A percentile compares a stretch with the other conserved stretches of the same genome.
phyloP scores from a whole-genome alignment of 768 basidiomycete genomes.

The Termitomyces sp. region DNA sequence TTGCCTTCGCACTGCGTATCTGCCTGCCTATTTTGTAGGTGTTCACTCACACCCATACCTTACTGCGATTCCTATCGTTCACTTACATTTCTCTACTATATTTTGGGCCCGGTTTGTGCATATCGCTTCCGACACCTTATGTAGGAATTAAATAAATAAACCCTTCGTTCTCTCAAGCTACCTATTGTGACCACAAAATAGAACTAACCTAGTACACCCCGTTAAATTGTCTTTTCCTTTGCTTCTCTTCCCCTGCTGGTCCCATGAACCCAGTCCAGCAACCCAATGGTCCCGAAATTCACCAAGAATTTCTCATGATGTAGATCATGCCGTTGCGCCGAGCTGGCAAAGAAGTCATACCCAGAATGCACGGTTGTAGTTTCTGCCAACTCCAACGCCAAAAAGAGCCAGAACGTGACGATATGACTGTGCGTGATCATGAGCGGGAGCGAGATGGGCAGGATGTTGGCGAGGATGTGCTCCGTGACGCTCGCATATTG shows the following conservation, averaged over 20 bases:
- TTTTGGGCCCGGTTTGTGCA: conserved; percentile 11
- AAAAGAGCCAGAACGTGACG: conserved; percentile 24
- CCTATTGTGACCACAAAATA: neutral
- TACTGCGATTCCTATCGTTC: conserved; percentile 7
- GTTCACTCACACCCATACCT: conserved; percentile 8
- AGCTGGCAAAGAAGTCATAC: conserved; percentile 22
- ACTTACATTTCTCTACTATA: conserved; percentile 3
- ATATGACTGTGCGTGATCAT: conserved; percentile 22
- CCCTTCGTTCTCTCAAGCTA: neutral
- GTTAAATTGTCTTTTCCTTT: conserved; percentile 2
- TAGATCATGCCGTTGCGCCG: conserved; percentile 22
- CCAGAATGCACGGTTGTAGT: conserved; percentile 27
- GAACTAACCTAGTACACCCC: neutral
- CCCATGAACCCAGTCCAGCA: conserved; percentile 24
- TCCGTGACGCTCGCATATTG: conserved; percentile 24
- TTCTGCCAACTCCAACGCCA: conserved; percentile 20
- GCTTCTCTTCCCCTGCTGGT: conserved; percentile 4
- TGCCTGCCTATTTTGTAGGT: conserved; percentile 10
- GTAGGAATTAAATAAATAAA: conserved; percentile 11
- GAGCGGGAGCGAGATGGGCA: conserved; percentile 24
- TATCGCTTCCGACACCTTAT: conserved; percentile 7
- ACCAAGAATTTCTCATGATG: conserved; percentile 27
- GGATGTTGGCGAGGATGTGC: conserved; percentile 25
- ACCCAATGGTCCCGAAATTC: conserved; percentile 22
- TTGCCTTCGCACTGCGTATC: conserved; percentile 11